phyloP scores from a whole-genome alignment of 495 filamentous ascomycete genomes.

The Evernia prunastri region DNA sequence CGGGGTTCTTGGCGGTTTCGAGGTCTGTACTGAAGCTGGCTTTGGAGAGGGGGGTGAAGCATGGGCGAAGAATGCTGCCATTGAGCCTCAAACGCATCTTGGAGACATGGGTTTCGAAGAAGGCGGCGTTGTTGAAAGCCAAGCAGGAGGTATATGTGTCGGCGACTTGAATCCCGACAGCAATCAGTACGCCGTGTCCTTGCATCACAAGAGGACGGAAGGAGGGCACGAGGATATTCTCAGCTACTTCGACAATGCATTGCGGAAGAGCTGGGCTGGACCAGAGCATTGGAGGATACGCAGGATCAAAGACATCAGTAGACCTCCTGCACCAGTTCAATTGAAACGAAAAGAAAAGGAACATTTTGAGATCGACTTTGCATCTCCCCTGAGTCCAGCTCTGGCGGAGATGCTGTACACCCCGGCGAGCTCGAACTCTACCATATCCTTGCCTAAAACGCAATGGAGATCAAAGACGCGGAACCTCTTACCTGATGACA shows the following conservation, averaged over 20 bases:
- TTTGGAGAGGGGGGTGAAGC: slow-evolving; percentile 68
- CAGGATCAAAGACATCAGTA: slow-evolving; percentile 78
- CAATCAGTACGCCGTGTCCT: slow-evolving; percentile 63
- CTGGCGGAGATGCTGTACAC: slow-evolving; percentile 79
- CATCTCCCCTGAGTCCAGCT: slow-evolving; percentile 58
- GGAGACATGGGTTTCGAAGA: slow-evolving; percentile 33
- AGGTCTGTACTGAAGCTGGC: slow-evolving; percentile 60
- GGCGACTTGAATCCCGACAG: slow-evolving; percentile 54
- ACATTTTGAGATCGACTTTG: slow-evolving; percentile 89
- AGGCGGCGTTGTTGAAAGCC: slow-evolving; percentile 34
- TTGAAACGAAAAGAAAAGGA: slow-evolving; percentile 84
- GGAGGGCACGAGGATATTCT: slow-evolving; percentile 84
- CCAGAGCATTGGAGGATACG: slow-evolving; percentile 98
- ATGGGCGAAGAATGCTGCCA: slow-evolving; percentile 56
- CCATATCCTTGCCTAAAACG: slow-evolving; percentile 79
- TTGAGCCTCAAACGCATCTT: slow-evolving; percentile 50
- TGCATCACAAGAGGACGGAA: slow-evolving; percentile 54
- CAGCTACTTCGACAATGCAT: slow-evolving; percentile 90
- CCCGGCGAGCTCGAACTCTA: slow-evolving; percentile 69
- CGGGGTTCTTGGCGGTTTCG: slow-evolving; percentile 63
- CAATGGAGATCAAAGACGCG: slow-evolving; percentile 92
- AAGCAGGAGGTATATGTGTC: slow-evolving; percentile 52
- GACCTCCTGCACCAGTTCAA: slow-evolving; percentile 47
- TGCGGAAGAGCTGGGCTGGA: slow-evolving; percentile 97
- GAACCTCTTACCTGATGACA: slow-evolving; percentile 94